These are phyloP conservation scores for Actinomortierella ambigua DNA, from an alignment of 371 early-diverging fungal species.

Conservation along the genomic window DNA sequence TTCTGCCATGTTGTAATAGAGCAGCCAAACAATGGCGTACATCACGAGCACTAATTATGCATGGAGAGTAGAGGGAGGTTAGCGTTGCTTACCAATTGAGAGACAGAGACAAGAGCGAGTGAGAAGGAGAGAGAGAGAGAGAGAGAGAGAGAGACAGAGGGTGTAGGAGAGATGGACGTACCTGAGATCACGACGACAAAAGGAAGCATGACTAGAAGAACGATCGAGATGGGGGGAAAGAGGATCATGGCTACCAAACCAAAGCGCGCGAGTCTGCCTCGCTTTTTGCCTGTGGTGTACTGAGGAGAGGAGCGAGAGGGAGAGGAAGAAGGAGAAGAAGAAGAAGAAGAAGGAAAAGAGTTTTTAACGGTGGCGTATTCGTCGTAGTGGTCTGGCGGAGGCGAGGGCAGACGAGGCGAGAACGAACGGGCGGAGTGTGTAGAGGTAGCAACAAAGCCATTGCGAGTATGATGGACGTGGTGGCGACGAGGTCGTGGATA, in stretches of 20 bases:
- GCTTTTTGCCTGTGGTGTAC: conserved; percentile 8
- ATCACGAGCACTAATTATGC: conserved; percentile 16
- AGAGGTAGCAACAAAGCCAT: no score
- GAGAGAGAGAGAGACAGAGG: no score
- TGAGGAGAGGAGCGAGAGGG: neutral
- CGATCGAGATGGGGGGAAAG: conserved; percentile 25
- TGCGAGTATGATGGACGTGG: no score
- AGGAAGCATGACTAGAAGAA: conserved; percentile 32
- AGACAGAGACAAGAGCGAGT: no score
- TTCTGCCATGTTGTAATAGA: conserved; percentile 34
- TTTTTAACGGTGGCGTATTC: neutral
- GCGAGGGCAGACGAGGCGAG: neutral
- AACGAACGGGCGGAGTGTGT: no score
- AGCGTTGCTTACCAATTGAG: neutral
- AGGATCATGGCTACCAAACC: conserved; percentile 26
- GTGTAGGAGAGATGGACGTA: no score
- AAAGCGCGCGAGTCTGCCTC: conserved; percentile 29
- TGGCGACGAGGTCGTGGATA: no score
- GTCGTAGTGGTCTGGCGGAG: neutral
- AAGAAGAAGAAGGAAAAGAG: neutral
- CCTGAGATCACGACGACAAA: conserved; percentile 8
- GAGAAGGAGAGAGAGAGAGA: no score
- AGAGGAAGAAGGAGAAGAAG: neutral
- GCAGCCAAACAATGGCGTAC: conserved; percentile 37
- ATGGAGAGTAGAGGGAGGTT: neutral